Evolutionary conservation across 371 early-diverging fungal genomes (phyloP), one percentile per base, ranked within the genome.

Genomic region (Dichotomocladium elegans): DNA sequence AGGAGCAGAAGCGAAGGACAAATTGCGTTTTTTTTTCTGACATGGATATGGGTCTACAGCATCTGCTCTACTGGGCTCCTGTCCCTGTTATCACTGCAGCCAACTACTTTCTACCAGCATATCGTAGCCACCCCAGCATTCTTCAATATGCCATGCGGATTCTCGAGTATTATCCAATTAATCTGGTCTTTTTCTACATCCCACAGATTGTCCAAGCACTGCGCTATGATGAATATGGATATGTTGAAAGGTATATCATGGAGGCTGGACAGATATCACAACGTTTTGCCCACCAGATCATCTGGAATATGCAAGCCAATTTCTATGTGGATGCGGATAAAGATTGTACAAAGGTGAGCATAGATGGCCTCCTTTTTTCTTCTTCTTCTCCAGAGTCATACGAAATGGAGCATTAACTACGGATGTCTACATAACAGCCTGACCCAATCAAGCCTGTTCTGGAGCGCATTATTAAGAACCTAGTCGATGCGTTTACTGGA

Each of bases 271-370:
- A 84, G 53, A 85, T 88, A 2, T 94, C 95, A 7, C 98, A 95
- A 64, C 77, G 92, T 26, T 99, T 99, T 81, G 93, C 98, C 3
- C 99, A 99, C 71, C 98, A 99, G 70, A 95, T 99, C 44, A 97
- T 99, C 44, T 99, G 99, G 99, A 99, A 99, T 67, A 97, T 99
- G 95, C 89, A 95, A 31, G 99, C 99, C 41, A 99, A 99, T 73
- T 77, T 74, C 43, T 77, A 84, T 90, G 88, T 97, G 58, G 82
- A 89, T 83, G 74, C 78, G 3, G 92, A 93, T 62, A 93, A 94
- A 49, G 91, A 89, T 4, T 74, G 75, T 62, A 47, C 55, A 62
- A 85, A 71, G 70, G 82, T 72, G 70, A 60, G 51, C n/a, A n/a
- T n/a, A n/a, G n/a, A n/a, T 35, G n/a, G n/a, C 28, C 17, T n/a